Percentiles rank a stretch among this genome's conserved stretches.
phyloP scores from a whole-genome alignment of 192 early-diverging fungal genomes.

The Podochytrium sp. region DNA sequence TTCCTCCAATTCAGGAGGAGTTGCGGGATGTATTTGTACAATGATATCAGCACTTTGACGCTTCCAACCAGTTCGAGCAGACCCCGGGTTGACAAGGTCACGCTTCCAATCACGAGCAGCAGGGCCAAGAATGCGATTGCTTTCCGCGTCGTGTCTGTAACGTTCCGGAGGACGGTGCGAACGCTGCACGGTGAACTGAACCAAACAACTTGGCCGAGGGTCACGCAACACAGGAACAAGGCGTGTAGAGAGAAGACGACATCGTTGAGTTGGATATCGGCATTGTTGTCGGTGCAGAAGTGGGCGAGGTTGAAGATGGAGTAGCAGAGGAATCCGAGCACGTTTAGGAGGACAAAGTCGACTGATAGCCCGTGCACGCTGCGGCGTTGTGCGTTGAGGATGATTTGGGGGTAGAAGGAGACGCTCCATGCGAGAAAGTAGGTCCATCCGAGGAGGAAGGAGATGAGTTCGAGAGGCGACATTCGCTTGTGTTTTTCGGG shows the following conservation, averaged over 20 bases:
- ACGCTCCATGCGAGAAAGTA: conserved; percentile 89
- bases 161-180: background rate
- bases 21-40: conserved; percentile 72
- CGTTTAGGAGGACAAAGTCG: conserved; percentile 88
- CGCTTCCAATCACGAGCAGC: conserved; percentile 51
- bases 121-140: background rate
- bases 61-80: conserved; percentile 74
- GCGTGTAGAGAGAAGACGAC: background rate
- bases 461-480: background rate
- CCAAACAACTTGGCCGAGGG: background rate
- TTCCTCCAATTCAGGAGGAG: conserved; percentile 73
- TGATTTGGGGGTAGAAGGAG: conserved; percentile 85
- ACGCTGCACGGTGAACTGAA: background rate
- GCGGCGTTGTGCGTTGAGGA: conserved; percentile 78
- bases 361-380: conserved; percentile 79
- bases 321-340: conserved; percentile 86
- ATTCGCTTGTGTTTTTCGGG: too few relatives aligned
- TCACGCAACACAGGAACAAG: background rate
- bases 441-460: conserved; percentile 33
- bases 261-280: conserved; percentile 36
- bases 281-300: conserved; percentile 65
- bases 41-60: conserved; percentile 77
- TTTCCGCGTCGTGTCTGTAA: background rate
- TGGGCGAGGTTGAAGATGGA: conserved; percentile 80
- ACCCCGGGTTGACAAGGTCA: too few relatives aligned